Base-by-base conservation (phyloP, 108 stramenopile species). In the Fistulifera pelliculosa region DNA sequence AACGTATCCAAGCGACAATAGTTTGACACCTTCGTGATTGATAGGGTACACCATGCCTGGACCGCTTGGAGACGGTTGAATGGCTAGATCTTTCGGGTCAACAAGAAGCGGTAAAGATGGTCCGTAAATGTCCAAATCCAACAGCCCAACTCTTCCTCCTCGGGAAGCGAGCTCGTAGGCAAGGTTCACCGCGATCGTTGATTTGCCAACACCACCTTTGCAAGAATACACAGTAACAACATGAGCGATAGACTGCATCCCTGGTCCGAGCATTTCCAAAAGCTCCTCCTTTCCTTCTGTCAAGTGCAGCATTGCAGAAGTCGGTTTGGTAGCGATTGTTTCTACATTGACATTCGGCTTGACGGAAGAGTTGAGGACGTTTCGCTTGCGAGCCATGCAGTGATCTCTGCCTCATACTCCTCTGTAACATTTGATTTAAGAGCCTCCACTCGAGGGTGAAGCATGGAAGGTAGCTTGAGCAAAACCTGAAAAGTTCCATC, bases 41-140 rank as follows among this genome's bases (percentile, higher is more conserved):
- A 94, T 87, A 17, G 93, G 93, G 42, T 79, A 75, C 3, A 94
- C 76, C 79, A 90, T 87, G 1, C 81, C 76, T 6, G 64, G 47
- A 47, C 85, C 77, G 1, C 75, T 58, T 18, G 81, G 69, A 6
- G 82, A 84, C 49, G 65, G 51, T 21, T 82, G 58, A 15, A 94
- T 87, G 0, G 87, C 70, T 22, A 64, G 55, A 73, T 94, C 89
- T 12, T 83, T 73, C 2, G 93, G 93, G 11, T 71, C 41, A 0
- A 94, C 83, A 22, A 90, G 59, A 14, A 90, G 47, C n/a, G 93
- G 93, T 11, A 94, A 51, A 1, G 83, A 94, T 7, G 99, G 99
- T 15, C 99, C 99, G 53, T 97, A 97, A 0, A 99, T 73, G 54
- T 99, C 99, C 13, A 96, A 79, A 73, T 99, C 99, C 2, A 98